Evolutionary conservation across 139 green algal species (phyloP), one percentile per base, ranked within the genome.

Genomic region (Chlamydomonas incerta): DNA sequence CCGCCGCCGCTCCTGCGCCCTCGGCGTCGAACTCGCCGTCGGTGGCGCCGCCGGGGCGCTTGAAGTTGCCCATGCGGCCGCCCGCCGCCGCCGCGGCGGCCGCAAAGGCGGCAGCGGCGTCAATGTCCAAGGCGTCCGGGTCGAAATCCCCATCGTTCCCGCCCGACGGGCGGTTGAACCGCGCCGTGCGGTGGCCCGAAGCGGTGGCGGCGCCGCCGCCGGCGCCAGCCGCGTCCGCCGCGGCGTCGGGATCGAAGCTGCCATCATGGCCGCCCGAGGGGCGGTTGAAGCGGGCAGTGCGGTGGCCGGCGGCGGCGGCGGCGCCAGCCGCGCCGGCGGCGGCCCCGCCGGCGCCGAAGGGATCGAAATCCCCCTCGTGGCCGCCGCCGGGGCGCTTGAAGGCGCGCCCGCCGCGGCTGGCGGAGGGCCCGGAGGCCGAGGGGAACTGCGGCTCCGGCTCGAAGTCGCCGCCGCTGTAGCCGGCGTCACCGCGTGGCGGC

Each of bases 331-430:
- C 33, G 3, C n/a, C 73, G 10, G 73, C 73, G 20, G 52, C 73
- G 11, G 14, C n/a, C 0, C 47, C 73, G 3, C 23, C 73, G 18
- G 55, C 52, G 15, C n/a, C 13, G 1, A 68, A 47, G 18, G 47
- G 23, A 52, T 81, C 73, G 14, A 70, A 70, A n/a, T 68, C 52
- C 52, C 73, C 55, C 0, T n/a, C 73, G 21, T 26, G 17, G 10
- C 73, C 73, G n/a, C 55, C 73, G 2, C 52, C 73, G 14, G 31
- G 31, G 21, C 55, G 73, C 52, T 81, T 81, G 29, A 79, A 79
- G 46, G 41, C 41, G 5, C 41, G 41, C 6, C 41, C 41, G 41
- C 6, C 41, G 6, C 41, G 41, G 41, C 41, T 50, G 41, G 41
- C 41, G 41, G 41, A 50, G 41, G 41, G 41, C 8, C 41, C 41